Percentiles rank a stretch among this genome's conserved stretches.
These are phyloP conservation scores for Penicillium nucicola DNA, from an alignment of 495 filamentous ascomycete genomes.

Conservation along the genomic window DNA sequence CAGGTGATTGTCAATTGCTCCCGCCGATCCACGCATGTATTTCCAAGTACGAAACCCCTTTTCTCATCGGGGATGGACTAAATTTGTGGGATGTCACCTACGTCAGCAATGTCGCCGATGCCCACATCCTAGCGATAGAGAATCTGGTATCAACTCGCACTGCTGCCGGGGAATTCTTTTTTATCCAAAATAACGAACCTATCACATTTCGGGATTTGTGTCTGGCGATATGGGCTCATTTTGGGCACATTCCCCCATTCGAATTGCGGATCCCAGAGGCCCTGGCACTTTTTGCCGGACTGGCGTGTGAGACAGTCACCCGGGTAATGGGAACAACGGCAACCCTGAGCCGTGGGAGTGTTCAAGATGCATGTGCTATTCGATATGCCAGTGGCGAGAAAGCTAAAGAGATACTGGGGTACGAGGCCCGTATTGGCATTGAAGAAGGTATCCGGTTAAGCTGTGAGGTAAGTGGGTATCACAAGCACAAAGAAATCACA, in stretches of 20 bases:
- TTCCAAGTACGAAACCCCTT: slow-evolving; percentile 51
- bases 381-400: slow-evolving; percentile 58
- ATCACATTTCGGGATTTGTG: slow-evolving; percentile 60
- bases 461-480: slow-evolving; percentile 39
- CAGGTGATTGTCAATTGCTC: slow-evolving; percentile 51
- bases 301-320: slow-evolving; percentile 46
- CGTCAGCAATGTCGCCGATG: slow-evolving; percentile 58
- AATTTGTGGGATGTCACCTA: slow-evolving; percentile 64
- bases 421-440: slow-evolving; percentile 54
- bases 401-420: slow-evolving; percentile 54
- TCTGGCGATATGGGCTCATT: slow-evolving; percentile 56
- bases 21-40: slow-evolving; percentile 56
- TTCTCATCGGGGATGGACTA: slow-evolving; percentile 52
- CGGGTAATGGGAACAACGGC: slow-evolving; percentile 47
- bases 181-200: slow-evolving; percentile 62
- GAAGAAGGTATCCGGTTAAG: slow-evolving; percentile 52
- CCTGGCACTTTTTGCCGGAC: slow-evolving; percentile 49
- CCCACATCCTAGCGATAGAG: slow-evolving; percentile 59
- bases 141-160: slow-evolving; percentile 53
- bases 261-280: slow-evolving; percentile 49
- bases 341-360: slow-evolving; percentile 55
- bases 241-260: slow-evolving; percentile 53
- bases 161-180: slow-evolving; percentile 60
- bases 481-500: not conserved
- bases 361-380: slow-evolving; percentile 51